Evolutionary conservation across 208 protist genomes (phyloP).

Genomic region (Leishmania tarentolae): DNA sequence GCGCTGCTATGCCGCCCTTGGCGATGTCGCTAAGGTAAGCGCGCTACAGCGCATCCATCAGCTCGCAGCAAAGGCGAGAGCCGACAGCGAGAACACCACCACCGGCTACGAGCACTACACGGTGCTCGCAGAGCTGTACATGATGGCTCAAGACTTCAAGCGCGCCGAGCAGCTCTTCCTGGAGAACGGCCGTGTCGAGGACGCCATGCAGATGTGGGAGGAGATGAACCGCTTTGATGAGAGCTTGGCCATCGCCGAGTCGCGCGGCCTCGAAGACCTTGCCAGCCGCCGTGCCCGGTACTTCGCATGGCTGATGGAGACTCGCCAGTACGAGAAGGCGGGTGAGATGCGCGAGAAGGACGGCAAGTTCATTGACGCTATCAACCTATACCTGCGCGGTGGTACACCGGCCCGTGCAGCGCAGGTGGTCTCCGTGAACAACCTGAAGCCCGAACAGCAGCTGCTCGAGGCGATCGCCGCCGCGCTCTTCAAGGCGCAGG

Average conservation of each 20-base stretch:
- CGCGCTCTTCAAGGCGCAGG: conserved; percentile 90
- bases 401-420: conserved; percentile 94
- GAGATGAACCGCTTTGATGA: conserved; percentile 95
- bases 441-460: conserved; percentile 85
- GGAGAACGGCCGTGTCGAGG: conserved; percentile 92
- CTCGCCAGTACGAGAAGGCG: conserved; percentile 95
- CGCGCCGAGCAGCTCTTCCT: conserved; percentile 94
- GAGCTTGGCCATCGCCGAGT: conserved; percentile 88
- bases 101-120: conserved; percentile 92
- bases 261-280: conserved; percentile 82
- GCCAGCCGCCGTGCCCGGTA: conserved; percentile 88
- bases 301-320: conserved; percentile 96
- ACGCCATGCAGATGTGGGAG: conserved; percentile 97
- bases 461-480: conserved; percentile 95
- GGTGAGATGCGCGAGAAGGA: conserved; percentile 95
- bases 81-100: conserved; percentile 56
- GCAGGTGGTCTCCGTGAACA: conserved; percentile 85
- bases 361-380: conserved; percentile 94
- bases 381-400: conserved; percentile 96
- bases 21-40: conserved; percentile 93
- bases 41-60: conserved; percentile 92
- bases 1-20: conserved; percentile 95
- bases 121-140: conserved; percentile 85
- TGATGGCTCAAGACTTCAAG: conserved; percentile 94
- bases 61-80: conserved; percentile 66